Evolutionary conservation across 2,329 filamentous ascomycete species (phyloP).

Genomic region (Exophiala aquamarina): DNA sequence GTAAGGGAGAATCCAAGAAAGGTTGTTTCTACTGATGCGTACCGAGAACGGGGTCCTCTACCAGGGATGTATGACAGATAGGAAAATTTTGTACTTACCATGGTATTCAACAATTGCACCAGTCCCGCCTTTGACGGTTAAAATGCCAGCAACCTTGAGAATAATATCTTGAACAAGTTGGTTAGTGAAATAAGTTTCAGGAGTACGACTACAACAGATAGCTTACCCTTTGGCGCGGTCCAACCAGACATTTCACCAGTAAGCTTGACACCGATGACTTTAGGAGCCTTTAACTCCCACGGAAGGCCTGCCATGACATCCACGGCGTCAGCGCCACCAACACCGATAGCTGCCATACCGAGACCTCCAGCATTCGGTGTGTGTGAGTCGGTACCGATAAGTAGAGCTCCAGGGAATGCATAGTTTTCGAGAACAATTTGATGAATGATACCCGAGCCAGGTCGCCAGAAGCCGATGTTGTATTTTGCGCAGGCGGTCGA

Average conservation of each 20-base stretch:
- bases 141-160: conserved; percentile 91
- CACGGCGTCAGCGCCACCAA: conserved; percentile 88
- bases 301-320: conserved; percentile 97
- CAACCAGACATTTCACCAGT: conserved; percentile 87
- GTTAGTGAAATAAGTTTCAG: conserved; percentile 1
- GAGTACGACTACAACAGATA: conserved; percentile 7
- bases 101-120: conserved; percentile 64
- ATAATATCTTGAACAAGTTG: conserved; percentile 70
- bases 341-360: conserved; percentile 91
- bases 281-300: conserved; percentile 98
- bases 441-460: conserved; percentile 97
- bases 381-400: conserved; percentile 97
- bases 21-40: no score
- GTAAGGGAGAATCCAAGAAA: no score
- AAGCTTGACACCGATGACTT: conserved; percentile 93
- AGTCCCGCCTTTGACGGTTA: conserved; percentile 97
- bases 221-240: conserved; percentile 85
- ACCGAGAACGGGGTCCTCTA: no score
- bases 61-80: no score
- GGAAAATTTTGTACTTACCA: no score
- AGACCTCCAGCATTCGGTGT: conserved; percentile 88
- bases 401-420: conserved; percentile 94
- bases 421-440: conserved; percentile 99
- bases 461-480: conserved; percentile 99
- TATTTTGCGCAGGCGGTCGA: conserved; percentile 94